phyloP scores from a whole-genome alignment of 1,284 basidiomycete genomes.

The Caloboletus inedulis region DNA sequence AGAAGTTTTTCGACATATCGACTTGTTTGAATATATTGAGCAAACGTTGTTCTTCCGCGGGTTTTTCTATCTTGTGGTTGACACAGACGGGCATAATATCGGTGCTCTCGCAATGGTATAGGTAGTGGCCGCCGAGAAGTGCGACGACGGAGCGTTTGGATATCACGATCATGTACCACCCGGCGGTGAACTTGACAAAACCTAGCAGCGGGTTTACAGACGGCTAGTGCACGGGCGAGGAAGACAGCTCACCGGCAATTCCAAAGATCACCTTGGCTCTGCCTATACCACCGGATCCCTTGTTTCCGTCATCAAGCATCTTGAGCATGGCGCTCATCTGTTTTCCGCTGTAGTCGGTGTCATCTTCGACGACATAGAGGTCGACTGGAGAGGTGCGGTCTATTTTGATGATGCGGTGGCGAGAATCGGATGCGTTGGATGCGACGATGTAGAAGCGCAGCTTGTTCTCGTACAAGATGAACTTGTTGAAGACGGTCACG shows the following conservation, averaged over 20 bases:
- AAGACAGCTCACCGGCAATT: constrained; percentile 51
- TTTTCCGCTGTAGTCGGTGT: constrained; percentile 81
- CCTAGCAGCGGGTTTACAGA: constrained; percentile 39
- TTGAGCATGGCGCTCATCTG: constrained; percentile 89
- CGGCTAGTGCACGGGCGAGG: not conserved
- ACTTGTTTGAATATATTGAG: constrained; percentile 96
- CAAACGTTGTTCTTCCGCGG: constrained; percentile 79
- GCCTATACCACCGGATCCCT: constrained; percentile 81
- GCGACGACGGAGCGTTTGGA: constrained; percentile 91
- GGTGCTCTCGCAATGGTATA: constrained; percentile 95
- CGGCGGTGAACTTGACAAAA: constrained; percentile 86
- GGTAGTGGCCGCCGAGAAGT: constrained; percentile 92
- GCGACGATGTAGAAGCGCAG: constrained; percentile 87
- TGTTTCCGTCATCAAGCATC: constrained; percentile 95
- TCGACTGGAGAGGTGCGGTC: constrained; percentile 79
- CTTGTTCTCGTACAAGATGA: constrained; percentile 88
- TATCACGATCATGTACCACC: constrained; percentile 91
- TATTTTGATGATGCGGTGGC: constrained; percentile 88
- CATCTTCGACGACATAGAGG: constrained; percentile 79
- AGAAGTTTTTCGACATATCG: constrained; percentile 98
- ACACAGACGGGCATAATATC: constrained; percentile 76
- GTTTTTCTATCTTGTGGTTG: constrained; percentile 77
- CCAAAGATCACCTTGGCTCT: constrained; percentile 81
- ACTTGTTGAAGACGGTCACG: constrained; percentile 70
- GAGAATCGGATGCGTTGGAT: constrained; percentile 78